Conservation (phyloP, 2,329 filamentous ascomycete species). For the Fusarium bactridioides region DNA sequence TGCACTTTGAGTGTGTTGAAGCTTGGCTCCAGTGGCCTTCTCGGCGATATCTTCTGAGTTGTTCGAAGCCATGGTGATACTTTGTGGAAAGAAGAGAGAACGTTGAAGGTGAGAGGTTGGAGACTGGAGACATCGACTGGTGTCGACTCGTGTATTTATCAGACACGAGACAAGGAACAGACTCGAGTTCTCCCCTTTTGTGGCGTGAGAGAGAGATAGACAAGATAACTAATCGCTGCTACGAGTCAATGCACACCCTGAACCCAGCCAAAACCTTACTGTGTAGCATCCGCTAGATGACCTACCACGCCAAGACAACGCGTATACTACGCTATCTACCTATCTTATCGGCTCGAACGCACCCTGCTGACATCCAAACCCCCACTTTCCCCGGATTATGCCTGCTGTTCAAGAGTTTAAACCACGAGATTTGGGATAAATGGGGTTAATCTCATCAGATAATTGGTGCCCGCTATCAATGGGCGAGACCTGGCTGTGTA, state of each 20-base stretch:
- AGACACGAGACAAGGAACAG: neutral
- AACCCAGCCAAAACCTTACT: neutral
- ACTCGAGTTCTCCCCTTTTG: neutral
- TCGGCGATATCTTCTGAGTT: neutral
- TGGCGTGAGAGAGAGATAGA: neutral
- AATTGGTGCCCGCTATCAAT: constrained; percentile 1
- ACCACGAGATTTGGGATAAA: neutral
- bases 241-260: neutral
- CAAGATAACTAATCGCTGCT: neutral
- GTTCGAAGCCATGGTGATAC: neutral
- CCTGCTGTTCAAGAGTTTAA: neutral
- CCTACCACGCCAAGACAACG: neutral
- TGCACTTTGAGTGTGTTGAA: neutral
- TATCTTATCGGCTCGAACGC: neutral
- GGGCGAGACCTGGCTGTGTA: neutral
- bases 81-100: neutral
- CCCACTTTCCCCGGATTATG: constrained; percentile 1
- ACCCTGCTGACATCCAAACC: neutral
- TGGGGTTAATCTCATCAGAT: neutral
- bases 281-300: neutral
- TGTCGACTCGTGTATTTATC: neutral
- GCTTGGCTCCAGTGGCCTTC: neutral
- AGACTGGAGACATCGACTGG: neutral
- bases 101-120: neutral
- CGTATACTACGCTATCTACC: neutral